Conservation (phyloP, 345 rosid species). For the Camelina neglecta region DNA sequence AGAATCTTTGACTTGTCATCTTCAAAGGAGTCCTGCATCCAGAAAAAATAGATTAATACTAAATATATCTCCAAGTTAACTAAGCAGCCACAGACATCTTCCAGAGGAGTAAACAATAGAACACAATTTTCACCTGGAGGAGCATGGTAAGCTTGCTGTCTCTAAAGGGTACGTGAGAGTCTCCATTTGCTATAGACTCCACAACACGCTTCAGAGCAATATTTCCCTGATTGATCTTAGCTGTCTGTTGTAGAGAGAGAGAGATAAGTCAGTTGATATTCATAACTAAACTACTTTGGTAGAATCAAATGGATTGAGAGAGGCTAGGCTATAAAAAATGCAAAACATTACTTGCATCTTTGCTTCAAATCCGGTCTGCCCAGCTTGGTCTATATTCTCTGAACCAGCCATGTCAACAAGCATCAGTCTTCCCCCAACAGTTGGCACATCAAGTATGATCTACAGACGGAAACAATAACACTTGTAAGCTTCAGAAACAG, state of each 20-base stretch:
- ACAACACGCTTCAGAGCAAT: conserved; percentile 94
- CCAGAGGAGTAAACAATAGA: not conserved
- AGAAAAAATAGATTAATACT: conserved; percentile 16
- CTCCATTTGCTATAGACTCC: conserved; percentile 98
- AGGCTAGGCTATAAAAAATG: not conserved
- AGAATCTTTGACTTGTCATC: conserved; percentile 93
- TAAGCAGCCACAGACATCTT: not conserved
- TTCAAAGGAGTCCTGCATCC: conserved; percentile 90
- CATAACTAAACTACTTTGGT: not conserved
- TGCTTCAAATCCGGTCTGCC: conserved; percentile 90
- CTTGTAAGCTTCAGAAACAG: not conserved
- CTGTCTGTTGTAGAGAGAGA: conserved; percentile 66
- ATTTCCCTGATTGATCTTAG: conserved; percentile 95
- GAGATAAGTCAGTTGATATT: conserved; percentile 5
- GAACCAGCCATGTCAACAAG: conserved; percentile 99
- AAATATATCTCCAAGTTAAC: conserved; percentile 4
- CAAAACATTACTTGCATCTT: conserved; percentile 81
- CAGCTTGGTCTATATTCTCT: conserved; percentile 97
- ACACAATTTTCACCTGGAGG: conserved; percentile 63
- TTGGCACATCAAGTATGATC: conserved; percentile 96
- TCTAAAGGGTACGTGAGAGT: conserved; percentile 97
- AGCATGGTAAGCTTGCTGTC: conserved; percentile 98
- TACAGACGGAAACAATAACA: conserved; percentile 36
- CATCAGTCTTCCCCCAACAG: conserved; percentile 95
- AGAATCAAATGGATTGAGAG: not conserved